Conservation (phyloP, 2,329 filamentous ascomycete genomes). For the Sclerotinia sclerotiorum region DNA sequence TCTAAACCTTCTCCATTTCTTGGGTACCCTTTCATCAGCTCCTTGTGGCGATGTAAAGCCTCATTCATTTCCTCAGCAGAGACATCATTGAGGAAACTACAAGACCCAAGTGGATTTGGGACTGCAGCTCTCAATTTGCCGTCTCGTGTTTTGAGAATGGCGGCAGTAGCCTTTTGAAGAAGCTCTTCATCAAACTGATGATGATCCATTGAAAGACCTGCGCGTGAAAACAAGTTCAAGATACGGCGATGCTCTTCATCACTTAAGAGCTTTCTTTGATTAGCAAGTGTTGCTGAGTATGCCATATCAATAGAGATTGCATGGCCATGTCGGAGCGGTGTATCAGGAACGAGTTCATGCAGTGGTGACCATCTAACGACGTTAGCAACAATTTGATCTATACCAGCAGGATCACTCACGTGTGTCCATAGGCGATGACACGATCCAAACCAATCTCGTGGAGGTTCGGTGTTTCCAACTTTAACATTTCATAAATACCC, state of each 20-base stretch:
- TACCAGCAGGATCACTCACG: constrained; percentile 44
- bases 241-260: constrained; percentile 61
- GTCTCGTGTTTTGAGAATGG: constrained; percentile 70
- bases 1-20: constrained; percentile 65
- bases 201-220: constrained; percentile 71
- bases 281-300: constrained; percentile 68
- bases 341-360: constrained; percentile 67
- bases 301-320: constrained; percentile 77
- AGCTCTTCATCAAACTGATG: constrained; percentile 64
- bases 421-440: constrained; percentile 73
- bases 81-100: constrained; percentile 68
- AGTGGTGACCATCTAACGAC: constrained; percentile 58
- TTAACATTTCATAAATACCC: constrained; percentile 71
- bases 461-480: constrained; percentile 70
- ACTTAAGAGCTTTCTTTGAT: constrained; percentile 59
- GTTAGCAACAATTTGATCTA: not conserved
- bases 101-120: constrained; percentile 64
- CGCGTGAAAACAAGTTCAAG: constrained; percentile 66
- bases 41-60: constrained; percentile 63
- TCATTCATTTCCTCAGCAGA: constrained; percentile 59
- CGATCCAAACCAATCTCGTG: constrained; percentile 66
- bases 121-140: constrained; percentile 67
- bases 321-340: constrained; percentile 69
- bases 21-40: constrained; percentile 60
- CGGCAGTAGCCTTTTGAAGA: constrained; percentile 63